A percentile compares a stretch with the other conserved stretches of the same genome.
Evolutionary conservation across 2,329 filamentous ascomycete species (phyloP).

Genomic region (Xenosphaeropsis pyriputrescens): DNA sequence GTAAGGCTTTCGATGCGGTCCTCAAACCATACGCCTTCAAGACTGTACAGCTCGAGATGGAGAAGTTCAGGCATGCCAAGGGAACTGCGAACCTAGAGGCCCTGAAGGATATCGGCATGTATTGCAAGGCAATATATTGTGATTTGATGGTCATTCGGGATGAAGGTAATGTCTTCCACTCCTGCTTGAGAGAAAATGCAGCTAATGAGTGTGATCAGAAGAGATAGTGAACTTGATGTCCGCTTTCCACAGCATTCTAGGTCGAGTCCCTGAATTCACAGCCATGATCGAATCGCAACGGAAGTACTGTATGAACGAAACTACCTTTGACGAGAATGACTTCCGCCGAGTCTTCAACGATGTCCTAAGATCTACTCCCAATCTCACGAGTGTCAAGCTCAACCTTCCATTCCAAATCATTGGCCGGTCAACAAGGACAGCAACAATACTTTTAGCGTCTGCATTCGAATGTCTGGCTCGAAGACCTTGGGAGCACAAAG

Average conservation of each 20-base stretch:
- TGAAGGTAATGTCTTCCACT: constrained; percentile 23
- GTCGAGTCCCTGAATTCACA: constrained; percentile 25
- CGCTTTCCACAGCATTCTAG: constrained; percentile 25
- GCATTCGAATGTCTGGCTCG: constrained; percentile 31
- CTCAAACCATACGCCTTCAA: constrained; percentile 29
- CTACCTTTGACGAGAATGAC: constrained; percentile 33
- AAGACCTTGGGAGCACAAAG: constrained; percentile 26
- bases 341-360: constrained; percentile 25
- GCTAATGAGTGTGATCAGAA: constrained; percentile 17
- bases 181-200: constrained; percentile 2
- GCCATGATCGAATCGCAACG: constrained; percentile 28
- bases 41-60: constrained; percentile 34
- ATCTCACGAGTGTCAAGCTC: constrained; percentile 29
- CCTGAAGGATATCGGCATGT: constrained; percentile 28
- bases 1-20: constrained; percentile 29
- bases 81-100: constrained; percentile 22
- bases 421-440: constrained; percentile 26
- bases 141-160: constrained; percentile 38
- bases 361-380: constrained; percentile 28
- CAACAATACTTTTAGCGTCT: constrained; percentile 36
- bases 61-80: constrained; percentile 24
- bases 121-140: constrained; percentile 33
- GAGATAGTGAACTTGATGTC: constrained; percentile 32
- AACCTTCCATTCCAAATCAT: constrained; percentile 36
- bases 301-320: constrained; percentile 31